These are phyloP conservation scores for Cairneyella variabilis DNA, from an alignment of 495 filamentous ascomycete genomes.

Conservation along the genomic window DNA sequence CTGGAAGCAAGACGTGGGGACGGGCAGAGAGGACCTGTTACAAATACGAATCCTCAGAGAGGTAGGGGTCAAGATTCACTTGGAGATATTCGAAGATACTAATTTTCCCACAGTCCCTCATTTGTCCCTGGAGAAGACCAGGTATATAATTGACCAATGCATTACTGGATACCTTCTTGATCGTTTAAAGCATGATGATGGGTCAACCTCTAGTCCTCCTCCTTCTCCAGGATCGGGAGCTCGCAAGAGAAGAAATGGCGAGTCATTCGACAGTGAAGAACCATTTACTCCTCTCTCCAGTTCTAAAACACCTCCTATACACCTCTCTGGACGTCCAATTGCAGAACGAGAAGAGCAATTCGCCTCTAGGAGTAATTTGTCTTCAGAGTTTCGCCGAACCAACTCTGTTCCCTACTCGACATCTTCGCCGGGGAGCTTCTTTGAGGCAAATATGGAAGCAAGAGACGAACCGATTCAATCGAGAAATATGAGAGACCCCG, in stretches of 20 bases:
- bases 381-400: background rate
- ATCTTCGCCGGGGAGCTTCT: constrained; percentile 19
- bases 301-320: constrained; percentile 4
- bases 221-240: background rate
- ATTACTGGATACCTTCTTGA: constrained; percentile 46
- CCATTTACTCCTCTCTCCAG: too few species aligned
- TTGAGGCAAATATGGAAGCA: constrained; percentile 14
- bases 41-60: constrained; percentile 2
- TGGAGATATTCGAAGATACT: background rate
- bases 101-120: constrained; percentile 15
- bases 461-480: background rate
- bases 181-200: constrained; percentile 19
- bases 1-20: constrained; percentile 21
- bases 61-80: constrained; percentile 1
- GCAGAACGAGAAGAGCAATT: background rate
- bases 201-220: background rate
- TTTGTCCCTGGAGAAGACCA: constrained; percentile 46
- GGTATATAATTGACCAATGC: constrained; percentile 49
- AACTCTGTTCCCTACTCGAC: constrained; percentile 15
- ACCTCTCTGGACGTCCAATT: background rate
- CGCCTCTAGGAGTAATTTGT: background rate
- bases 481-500: background rate
- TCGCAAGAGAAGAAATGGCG: background rate
- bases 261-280: too few species aligned
- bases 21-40: constrained; percentile 15